Percentiles rank a stretch among this genome's conserved stretches.
phyloP scores from a whole-genome alignment of 2,329 filamentous ascomycete species.

The Raffaelea albimanens region DNA sequence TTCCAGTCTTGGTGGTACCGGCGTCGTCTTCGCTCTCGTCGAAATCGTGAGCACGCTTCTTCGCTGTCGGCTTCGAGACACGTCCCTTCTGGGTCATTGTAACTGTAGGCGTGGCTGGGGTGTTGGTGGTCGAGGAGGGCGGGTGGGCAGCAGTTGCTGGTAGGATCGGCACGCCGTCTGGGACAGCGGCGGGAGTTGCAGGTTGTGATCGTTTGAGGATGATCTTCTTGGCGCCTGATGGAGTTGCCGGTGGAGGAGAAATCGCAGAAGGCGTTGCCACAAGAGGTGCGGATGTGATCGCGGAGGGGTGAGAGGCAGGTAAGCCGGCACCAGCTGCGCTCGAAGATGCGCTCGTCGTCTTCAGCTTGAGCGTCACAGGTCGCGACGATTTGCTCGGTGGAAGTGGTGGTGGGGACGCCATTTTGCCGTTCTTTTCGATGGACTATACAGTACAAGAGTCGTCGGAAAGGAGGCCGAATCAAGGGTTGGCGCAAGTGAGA shows the following conservation, averaged over 20 bases:
- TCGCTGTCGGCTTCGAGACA: conserved; percentile 49
- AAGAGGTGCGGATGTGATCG: conserved; percentile 8
- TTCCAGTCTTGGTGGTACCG: background rate
- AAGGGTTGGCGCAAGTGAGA: too few relatives aligned
- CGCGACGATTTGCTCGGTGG: conserved; percentile 5
- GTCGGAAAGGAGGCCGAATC: background rate
- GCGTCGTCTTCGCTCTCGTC: conserved; percentile 37
- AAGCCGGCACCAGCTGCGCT: too few relatives aligned
- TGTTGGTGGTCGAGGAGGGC: background rate
- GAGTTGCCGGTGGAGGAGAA: conserved; percentile 12
- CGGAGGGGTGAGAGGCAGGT: background rate
- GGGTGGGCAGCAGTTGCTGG: background rate
- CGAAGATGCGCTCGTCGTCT: conserved; percentile 1
- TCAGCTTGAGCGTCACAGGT: conserved; percentile 13
- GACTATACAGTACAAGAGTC: too few relatives aligned
- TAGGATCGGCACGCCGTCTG: conserved; percentile 13
- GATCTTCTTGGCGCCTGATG: conserved; percentile 15
- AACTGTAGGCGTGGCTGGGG: conserved; percentile 10
- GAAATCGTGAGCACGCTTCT: conserved; percentile 52
- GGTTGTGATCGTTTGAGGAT: conserved; percentile 18
- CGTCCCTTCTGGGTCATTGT: conserved; percentile 51
- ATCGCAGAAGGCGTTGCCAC: conserved; percentile 11
- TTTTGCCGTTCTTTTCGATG: background rate
- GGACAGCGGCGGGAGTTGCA: conserved; percentile 19
- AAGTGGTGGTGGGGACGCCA: conserved; percentile 11